phyloP scores from a whole-genome alignment of 768 basidiomycete species.

The Boletales sp. region DNA sequence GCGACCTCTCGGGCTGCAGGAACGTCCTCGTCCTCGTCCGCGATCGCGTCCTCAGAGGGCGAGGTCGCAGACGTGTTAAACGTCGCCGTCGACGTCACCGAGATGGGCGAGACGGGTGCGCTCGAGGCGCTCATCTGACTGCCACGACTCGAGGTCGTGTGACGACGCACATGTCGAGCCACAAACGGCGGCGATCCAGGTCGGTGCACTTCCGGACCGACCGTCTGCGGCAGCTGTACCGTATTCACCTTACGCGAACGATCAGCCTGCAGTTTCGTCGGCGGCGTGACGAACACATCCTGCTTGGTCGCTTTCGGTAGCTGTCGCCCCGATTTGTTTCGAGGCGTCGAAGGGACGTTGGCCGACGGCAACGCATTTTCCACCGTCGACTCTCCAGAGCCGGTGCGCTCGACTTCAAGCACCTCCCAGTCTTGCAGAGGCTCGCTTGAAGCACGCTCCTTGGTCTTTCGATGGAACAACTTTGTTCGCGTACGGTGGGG shows the following conservation, averaged over 20 bases:
- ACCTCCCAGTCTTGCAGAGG: slow-evolving; percentile 33
- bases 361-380: slow-evolving; percentile 7
- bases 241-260: slow-evolving; percentile 25
- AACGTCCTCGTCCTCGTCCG: slow-evolving; percentile 15
- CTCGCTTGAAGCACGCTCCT: slow-evolving; percentile 32
- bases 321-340: slow-evolving; percentile 12
- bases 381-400: slow-evolving; percentile 23
- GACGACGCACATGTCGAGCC: slow-evolving; percentile 31
- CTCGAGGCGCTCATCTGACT: slow-evolving; percentile 27
- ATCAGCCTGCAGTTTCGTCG: slow-evolving; percentile 7
- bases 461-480: slow-evolving; percentile 33
- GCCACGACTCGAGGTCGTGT: slow-evolving; percentile 31
- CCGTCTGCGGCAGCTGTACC: slow-evolving; percentile 21
- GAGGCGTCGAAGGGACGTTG: slow-evolving; percentile 22
- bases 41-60: slow-evolving; percentile 14
- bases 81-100: slow-evolving; percentile 24
- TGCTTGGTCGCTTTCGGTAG: slow-evolving; percentile 5
- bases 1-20: slow-evolving; percentile 18
- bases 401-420: slow-evolving; percentile 21
- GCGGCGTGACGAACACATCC: slow-evolving; percentile 15
- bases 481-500: slow-evolving; percentile 28
- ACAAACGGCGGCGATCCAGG: slow-evolving; percentile 35
- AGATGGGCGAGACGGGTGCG: slow-evolving; percentile 31
- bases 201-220: slow-evolving; percentile 13
- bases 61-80: slow-evolving; percentile 19